Conservation (phyloP, 163 green algal species). For the Trebouxiophyceae sp. region DNA sequence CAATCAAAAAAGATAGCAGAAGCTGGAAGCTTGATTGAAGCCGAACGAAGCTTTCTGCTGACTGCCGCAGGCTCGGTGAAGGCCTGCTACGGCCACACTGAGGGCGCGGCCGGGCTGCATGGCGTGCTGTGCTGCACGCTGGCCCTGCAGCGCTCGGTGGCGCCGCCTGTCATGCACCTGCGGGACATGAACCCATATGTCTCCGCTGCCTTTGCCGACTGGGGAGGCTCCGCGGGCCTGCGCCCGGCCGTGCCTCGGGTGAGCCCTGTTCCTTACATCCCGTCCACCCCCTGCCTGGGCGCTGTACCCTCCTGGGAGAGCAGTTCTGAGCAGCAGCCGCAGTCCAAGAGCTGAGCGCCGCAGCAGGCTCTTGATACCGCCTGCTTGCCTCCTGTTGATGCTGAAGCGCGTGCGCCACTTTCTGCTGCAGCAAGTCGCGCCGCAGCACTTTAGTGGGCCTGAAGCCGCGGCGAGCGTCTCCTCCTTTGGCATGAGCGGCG, state of each 20-base stretch:
- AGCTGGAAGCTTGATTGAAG: slow-evolving; percentile 36
- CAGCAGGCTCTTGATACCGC: no score
- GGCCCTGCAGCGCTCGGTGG: not conserved
- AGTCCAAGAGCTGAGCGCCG: no score
- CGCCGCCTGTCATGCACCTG: slow-evolving; percentile 44
- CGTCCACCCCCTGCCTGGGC: no score
- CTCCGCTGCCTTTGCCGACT: slow-evolving; percentile 15
- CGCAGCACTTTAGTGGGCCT: not conserved
- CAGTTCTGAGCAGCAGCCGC: no score
- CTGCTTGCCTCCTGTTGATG: no score
- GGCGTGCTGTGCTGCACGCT: slow-evolving; percentile 18
- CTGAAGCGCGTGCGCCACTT: no score
- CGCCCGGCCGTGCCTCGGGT: not conserved
- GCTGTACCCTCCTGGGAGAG: no score
- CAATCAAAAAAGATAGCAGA: no score
- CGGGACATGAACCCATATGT: slow-evolving; percentile 54
- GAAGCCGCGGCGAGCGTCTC: slow-evolving; percentile 26
- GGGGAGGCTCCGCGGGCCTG: not conserved
- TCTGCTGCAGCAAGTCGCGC: not conserved
- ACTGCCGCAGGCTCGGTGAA: slow-evolving; percentile 15
- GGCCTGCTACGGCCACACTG: slow-evolving; percentile 17
- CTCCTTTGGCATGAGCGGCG: slow-evolving; percentile 62
- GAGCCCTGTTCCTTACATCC: no score
- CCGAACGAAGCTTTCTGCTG: slow-evolving; percentile 25
- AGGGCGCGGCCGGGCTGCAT: slow-evolving; percentile 3